phyloP scores from a whole-genome alignment of 108 stramenopile genomes.

The Asterionellopsis glacialis region DNA sequence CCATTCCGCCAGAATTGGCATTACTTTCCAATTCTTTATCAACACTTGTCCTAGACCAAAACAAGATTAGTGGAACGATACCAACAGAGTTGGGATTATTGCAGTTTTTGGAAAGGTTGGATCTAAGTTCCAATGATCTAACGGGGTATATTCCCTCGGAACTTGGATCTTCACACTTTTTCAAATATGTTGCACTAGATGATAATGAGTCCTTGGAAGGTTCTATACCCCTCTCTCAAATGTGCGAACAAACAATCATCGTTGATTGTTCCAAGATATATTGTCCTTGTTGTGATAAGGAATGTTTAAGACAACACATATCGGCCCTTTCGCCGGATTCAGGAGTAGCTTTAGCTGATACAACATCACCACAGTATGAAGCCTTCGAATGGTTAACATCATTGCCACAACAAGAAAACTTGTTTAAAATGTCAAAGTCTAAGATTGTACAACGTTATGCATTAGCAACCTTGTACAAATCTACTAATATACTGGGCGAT shows the following conservation, averaged over 20 bases:
- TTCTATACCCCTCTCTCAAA: too few species aligned
- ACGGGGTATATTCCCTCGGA: neutral
- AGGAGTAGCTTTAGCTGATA: slow-evolving; percentile 14
- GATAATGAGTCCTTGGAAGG: too few species aligned
- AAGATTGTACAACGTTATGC: slow-evolving; percentile 36
- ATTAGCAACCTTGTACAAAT: slow-evolving; percentile 44
- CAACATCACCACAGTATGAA: slow-evolving; percentile 32
- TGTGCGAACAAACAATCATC: too few species aligned
- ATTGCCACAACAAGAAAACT: too few species aligned
- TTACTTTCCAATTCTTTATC: neutral
- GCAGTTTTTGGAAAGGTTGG: slow-evolving; percentile 1
- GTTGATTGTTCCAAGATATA: too few species aligned
- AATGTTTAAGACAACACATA: too few species aligned
- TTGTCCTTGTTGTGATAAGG: too few species aligned
- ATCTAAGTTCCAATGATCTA: neutral
- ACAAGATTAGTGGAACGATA: slow-evolving; percentile 3
- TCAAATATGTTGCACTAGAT: neutral
- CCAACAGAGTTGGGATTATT: slow-evolving; percentile 28
- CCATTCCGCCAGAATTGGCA: neutral
- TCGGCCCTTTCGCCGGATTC: too few species aligned
- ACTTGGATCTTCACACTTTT: neutral
- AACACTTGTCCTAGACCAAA: neutral
- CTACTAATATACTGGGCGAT: slow-evolving; percentile 31
- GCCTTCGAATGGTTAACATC: slow-evolving; percentile 33
- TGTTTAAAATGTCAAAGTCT: too few species aligned